Evolutionary conservation across 148 eudicot species (phyloP).

Genomic region (Arctostaphylos glauca): DNA sequence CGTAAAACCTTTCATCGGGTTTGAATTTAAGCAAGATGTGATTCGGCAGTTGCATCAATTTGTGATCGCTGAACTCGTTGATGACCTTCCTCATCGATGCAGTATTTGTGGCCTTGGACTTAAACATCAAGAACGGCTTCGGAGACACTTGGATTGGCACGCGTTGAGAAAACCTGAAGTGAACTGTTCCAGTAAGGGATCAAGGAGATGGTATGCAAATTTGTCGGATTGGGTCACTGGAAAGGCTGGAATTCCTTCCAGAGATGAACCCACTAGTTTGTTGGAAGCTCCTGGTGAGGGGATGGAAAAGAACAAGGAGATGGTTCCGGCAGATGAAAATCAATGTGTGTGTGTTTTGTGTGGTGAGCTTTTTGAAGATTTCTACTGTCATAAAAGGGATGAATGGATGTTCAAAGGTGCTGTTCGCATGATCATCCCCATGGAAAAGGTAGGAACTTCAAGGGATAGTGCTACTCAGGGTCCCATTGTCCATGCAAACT

Average conservation of each 20-base stretch:
- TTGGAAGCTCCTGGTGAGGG: conserved; percentile 26
- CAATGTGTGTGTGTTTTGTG: conserved; percentile 84
- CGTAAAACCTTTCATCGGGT: conserved; percentile 59
- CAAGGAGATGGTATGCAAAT: conserved; percentile 74
- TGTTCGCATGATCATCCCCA: conserved; percentile 44
- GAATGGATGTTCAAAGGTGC: conserved; percentile 96
- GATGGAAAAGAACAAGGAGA: conserved; percentile 33
- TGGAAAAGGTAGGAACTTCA: conserved; percentile 32
- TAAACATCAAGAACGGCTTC: conserved; percentile 57
- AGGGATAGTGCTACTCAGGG: conserved; percentile 32
- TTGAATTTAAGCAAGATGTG: conserved; percentile 69
- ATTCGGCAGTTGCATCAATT: conserved; percentile 60
- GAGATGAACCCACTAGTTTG: conserved; percentile 13
- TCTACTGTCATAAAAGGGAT: conserved; percentile 53
- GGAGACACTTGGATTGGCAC: conserved; percentile 91
- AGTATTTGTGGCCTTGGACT: conserved; percentile 66
- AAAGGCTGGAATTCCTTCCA: conserved; percentile 28
- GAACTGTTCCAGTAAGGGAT: conserved; percentile 23
- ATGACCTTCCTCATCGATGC: conserved; percentile 66
- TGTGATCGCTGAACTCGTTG: conserved; percentile 62
- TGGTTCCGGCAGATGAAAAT: conserved; percentile 93
- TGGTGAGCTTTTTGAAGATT: conserved; percentile 92
- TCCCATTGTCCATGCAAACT: conserved; percentile 72
- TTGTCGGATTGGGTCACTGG: conserved; percentile 61
- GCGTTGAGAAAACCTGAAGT: conserved; percentile 40